phyloP scores from a whole-genome alignment of 2,329 filamentous ascomycete species.

The Polychaeton citri region DNA sequence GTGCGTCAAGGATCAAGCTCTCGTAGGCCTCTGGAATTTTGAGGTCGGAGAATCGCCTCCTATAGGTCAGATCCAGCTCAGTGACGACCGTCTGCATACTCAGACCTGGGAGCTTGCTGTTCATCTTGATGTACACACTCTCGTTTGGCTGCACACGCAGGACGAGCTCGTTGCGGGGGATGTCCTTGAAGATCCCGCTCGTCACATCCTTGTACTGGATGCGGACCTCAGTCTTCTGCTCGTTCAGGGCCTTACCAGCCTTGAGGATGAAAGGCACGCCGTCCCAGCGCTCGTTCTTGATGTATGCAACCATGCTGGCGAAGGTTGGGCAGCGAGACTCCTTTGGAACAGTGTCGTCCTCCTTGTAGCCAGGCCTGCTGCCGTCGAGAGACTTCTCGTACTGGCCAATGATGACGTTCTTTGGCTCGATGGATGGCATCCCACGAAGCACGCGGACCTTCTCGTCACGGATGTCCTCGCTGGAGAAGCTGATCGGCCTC shows the following conservation, averaged over 20 bases:
- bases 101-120: slow-evolving; percentile 94
- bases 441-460: slow-evolving; percentile 92
- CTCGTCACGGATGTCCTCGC: slow-evolving; percentile 96
- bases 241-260: slow-evolving; percentile 93
- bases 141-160: slow-evolving; percentile 99
- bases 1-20: slow-evolving; percentile 87
- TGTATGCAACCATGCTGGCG: slow-evolving; percentile 91
- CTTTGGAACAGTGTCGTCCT: slow-evolving; percentile 95
- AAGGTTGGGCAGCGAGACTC: slow-evolving; percentile 97
- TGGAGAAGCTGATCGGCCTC: slow-evolving; percentile 91
- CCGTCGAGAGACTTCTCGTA: slow-evolving; percentile 94
- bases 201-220: slow-evolving; percentile 99
- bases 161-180: slow-evolving; percentile 96
- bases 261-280: slow-evolving; percentile 99
- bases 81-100: slow-evolving; percentile 99
- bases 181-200: slow-evolving; percentile 99
- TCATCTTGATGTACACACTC: slow-evolving; percentile 99
- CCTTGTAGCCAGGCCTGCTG: slow-evolving; percentile 94
- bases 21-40: slow-evolving; percentile 99
- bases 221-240: slow-evolving; percentile 98
- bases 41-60: slow-evolving; percentile 93
- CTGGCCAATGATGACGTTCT: slow-evolving; percentile 99
- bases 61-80: slow-evolving; percentile 95
- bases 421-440: slow-evolving; percentile 90
- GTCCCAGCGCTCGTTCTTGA: slow-evolving; percentile 99